Base-by-base conservation (phyloP, 2,329 filamentous ascomycete genomes). In the Aaosphaeria arxii region DNA sequence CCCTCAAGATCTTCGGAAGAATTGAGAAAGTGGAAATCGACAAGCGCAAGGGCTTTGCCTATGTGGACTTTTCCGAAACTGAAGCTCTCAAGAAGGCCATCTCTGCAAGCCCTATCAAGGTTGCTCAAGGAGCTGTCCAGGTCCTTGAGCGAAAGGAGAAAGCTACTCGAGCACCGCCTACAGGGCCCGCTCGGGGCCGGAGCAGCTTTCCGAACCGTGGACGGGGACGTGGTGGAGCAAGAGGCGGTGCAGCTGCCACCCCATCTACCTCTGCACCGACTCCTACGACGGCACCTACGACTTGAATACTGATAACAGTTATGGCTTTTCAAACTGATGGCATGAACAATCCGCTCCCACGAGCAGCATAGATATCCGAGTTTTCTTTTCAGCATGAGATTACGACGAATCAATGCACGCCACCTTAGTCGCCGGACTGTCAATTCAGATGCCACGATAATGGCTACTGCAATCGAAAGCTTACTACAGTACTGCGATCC, bases 1-100 rank as follows among this genome's bases (percentile, higher is more conserved):
- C 88, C 1, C 83, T 97, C 64, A 79, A 85, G 40, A 71, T 74
- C 0, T 95, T 90, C 58, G 92, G 92, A 1, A 70, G 81, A 1
- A 82, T 96, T 41, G 82, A 82, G 0, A 87, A 84, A 55, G 89
- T 96, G 13, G 92, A 96, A 60, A 92, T 97, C 46, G 92, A 97
- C 66, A 91, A 91, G 69, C 88, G 91, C 62, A 96, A 96, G 69
- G 91, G 91, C 0, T 95, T 96, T 61, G 92, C 91, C 2, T 96
- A 96, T 66, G 86, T 95, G 36, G 89, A 96, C 54, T 97, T 96
- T 72, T 80, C 82, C 7, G 85, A 90, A 24, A 79, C 86, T 1
- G 83, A 85, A 6, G 79, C 81, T 7, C 77, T 97, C 29, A 82
- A 82, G 59, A 90, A 88, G 62, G 92, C 92, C 5, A 84, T 96